Evolutionary conservation across 176 grass and related monocot genomes (phyloP).

Genomic region (Pontederia crassipes): DNA sequence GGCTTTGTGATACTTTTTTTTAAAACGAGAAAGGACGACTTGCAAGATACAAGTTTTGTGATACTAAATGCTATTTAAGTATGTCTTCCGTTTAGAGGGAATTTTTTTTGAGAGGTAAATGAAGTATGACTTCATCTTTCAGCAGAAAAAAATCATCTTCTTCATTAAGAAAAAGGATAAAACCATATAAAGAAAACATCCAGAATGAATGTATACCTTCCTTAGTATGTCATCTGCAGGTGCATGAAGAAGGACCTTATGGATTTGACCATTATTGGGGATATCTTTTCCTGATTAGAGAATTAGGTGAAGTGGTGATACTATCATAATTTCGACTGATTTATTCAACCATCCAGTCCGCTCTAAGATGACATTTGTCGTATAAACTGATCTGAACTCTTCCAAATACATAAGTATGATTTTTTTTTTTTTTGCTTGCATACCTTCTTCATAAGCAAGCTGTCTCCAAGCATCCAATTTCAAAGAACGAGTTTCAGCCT

Average conservation of each 20-base stretch:
- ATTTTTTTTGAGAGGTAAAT: too few species aligned
- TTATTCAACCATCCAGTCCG: neutral
- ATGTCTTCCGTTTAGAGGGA: too few species aligned
- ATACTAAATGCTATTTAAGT: too few species aligned
- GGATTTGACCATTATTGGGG: constrained; percentile 28
- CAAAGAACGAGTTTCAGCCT: constrained; percentile 65
- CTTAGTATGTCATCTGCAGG: constrained; percentile 77
- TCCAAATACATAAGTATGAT: neutral
- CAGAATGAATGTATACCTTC: constrained; percentile 48
- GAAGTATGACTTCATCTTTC: too few species aligned
- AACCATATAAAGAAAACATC: neutral
- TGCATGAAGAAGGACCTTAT: constrained; percentile 64
- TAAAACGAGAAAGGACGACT: too few species aligned
- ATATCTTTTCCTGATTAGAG: constrained; percentile 62
- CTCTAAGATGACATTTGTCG: too few species aligned
- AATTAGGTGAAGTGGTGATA: neutral
- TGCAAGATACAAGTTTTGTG: too few species aligned
- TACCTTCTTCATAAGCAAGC: constrained; percentile 95
- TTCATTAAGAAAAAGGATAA: too few species aligned
- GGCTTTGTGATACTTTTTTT: too few species aligned
- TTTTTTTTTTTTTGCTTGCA: neutral
- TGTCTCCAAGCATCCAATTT: constrained; percentile 94
- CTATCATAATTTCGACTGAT: neutral
- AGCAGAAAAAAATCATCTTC: too few species aligned
- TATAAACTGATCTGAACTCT: neutral